phyloP scores from a whole-genome alignment of 2,329 filamentous ascomycete species.

The Leptographium lundbergii region DNA sequence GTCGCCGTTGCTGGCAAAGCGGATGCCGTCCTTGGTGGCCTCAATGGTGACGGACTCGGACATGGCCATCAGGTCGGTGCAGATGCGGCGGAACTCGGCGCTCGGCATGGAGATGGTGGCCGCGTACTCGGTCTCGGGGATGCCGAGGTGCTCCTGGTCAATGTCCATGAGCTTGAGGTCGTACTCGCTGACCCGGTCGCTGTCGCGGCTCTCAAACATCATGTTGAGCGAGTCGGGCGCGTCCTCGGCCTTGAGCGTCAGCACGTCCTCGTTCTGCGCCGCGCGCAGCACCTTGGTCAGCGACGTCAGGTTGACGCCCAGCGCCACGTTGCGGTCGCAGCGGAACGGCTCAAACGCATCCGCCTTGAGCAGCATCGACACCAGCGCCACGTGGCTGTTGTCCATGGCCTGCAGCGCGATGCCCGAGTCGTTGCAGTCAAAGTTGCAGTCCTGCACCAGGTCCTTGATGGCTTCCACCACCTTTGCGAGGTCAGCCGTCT shows the following conservation, averaged over 20 bases:
- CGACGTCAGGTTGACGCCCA: slow-evolving; percentile 92
- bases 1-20: slow-evolving; percentile 86
- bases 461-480: slow-evolving; percentile 99
- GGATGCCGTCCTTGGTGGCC: slow-evolving; percentile 91
- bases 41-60: slow-evolving; percentile 96
- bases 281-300: slow-evolving; percentile 95
- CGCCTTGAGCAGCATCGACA: slow-evolving; percentile 96
- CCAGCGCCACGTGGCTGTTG: slow-evolving; percentile 97
- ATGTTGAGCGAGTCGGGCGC: slow-evolving; percentile 91
- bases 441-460: slow-evolving; percentile 98
- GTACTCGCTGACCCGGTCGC: slow-evolving; percentile 93
- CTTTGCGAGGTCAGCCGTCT: slow-evolving; percentile 18
- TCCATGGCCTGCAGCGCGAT: slow-evolving; percentile 99
- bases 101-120: slow-evolving; percentile 84
- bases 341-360: slow-evolving; percentile 91
- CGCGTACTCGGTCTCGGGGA: slow-evolving; percentile 97
- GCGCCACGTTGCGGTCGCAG: slow-evolving; percentile 97
- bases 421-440: slow-evolving; percentile 99
- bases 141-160: slow-evolving; percentile 97
- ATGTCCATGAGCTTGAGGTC: slow-evolving; percentile 99
- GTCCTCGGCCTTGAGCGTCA: slow-evolving; percentile 96
- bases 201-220: slow-evolving; percentile 80
- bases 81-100: slow-evolving; percentile 86
- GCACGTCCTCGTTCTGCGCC: slow-evolving; percentile 83
- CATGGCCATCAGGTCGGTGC: slow-evolving; percentile 78